Evolutionary conservation across 352 stramenopile species (phyloP).

Genomic region (Globisporangium rhizosaccharum): DNA sequence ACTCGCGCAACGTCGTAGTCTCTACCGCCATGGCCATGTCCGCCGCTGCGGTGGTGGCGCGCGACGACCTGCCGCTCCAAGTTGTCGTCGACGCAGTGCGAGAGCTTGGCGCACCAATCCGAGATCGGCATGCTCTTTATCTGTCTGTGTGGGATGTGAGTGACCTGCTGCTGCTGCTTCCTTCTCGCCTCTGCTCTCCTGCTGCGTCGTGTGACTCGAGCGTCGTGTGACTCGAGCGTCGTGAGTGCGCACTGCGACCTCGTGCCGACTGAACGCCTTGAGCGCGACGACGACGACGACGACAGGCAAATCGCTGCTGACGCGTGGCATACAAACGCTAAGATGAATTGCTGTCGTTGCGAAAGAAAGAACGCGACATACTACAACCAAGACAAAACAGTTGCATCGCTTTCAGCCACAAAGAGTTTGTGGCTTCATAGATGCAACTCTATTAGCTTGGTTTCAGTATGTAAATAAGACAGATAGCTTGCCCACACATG

Average conservation of each 20-base stretch:
- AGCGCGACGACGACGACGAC: neutral
- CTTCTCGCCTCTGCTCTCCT: neutral
- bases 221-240: neutral
- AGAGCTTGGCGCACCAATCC: conserved; percentile 15
- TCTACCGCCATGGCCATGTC: neutral
- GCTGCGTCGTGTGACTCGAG: too few relatives aligned
- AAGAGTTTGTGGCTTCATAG: too few relatives aligned
- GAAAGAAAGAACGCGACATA: too few relatives aligned
- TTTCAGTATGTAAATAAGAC: too few relatives aligned
- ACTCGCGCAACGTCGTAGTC: neutral
- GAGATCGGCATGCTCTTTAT: conserved; percentile 8
- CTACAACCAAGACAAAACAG: too few relatives aligned
- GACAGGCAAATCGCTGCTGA: neutral
- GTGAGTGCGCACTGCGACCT: too few relatives aligned
- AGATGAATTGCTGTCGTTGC: too few relatives aligned
- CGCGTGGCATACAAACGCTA: too few relatives aligned
- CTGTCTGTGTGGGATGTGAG: neutral
- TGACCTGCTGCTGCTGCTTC: neutral
- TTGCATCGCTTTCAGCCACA: too few relatives aligned
- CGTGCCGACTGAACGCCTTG: neutral
- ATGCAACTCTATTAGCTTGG: too few relatives aligned
- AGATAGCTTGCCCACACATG: too few relatives aligned
- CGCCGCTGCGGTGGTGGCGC: neutral
- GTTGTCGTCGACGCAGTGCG: conserved; percentile 7
- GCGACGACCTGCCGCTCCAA: conserved; percentile 5